A percentile compares a stretch with the other conserved stretches of the same genome.
These are phyloP conservation scores for Saccharum spontaneum DNA, from an alignment of 176 grass and related monocot genomes.

Conservation along the genomic window DNA sequence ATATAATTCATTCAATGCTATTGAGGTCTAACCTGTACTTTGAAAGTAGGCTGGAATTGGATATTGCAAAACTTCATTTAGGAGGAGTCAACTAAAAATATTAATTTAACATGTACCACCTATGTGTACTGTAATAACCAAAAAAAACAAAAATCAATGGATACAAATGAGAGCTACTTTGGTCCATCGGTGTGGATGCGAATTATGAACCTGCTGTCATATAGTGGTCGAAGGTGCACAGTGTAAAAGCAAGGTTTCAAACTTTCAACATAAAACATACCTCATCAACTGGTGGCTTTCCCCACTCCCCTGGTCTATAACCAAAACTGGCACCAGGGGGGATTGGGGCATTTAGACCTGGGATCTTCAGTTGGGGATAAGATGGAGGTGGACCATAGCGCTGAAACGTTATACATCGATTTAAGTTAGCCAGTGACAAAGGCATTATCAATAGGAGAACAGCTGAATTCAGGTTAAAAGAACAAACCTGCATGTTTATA, in stretches of 20 bases:
- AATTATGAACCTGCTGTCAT: too few relatives aligned
- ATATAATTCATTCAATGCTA: too few relatives aligned
- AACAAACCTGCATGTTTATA: constrained; percentile 95
- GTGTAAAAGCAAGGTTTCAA: background rate
- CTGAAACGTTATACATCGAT: constrained; percentile 40
- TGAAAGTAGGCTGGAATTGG: too few relatives aligned
- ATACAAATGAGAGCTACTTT: too few relatives aligned
- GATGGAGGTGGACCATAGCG: constrained; percentile 95
- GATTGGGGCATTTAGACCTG: constrained; percentile 93
- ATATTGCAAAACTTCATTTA: too few relatives aligned
- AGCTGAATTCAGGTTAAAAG: background rate
- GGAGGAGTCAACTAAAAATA: too few relatives aligned
- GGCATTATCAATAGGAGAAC: background rate
- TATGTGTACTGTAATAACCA: too few relatives aligned
- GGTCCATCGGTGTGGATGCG: too few relatives aligned
- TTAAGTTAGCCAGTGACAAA: constrained; percentile 11
- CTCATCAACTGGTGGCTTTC: constrained; percentile 84
- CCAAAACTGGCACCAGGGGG: constrained; percentile 88
- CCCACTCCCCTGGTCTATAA: constrained; percentile 94
- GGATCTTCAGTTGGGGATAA: constrained; percentile 91
- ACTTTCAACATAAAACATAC: constrained; percentile 29
- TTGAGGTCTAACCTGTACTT: too few relatives aligned
- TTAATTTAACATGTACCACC: too few relatives aligned
- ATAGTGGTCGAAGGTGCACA: too few relatives aligned
- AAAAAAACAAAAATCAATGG: background rate